Base-by-base conservation (phyloP, 1,284 basidiomycete species). In the Pyrrhoderma noxium region DNA sequence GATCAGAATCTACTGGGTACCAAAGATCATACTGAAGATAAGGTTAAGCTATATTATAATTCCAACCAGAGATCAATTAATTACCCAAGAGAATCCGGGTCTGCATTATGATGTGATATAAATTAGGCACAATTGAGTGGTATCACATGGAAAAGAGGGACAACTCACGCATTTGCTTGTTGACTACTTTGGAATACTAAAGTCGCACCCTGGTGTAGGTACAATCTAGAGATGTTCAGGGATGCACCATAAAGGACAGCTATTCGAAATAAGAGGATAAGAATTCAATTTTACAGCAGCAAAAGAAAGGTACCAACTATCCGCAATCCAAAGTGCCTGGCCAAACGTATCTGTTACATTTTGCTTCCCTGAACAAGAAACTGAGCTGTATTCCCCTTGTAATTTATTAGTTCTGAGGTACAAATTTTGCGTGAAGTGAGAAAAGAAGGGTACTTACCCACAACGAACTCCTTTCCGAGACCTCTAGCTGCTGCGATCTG, bases 321-420 rank as follows among this genome's bases (percentile, higher is more conserved):
- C 65, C 1, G 65, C 62, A 2, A 65, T 57, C 67, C 67, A 69
- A 9, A 69, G 59, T 0, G 66, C 67, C 48, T 67, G 66, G 14
- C 65, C 67, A 50, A 64, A 69, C 1, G 66, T 67, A 54, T 69
- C 61, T 7, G 67, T 64, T 8, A 69, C 66, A 42, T 67, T 67
- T 47, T 68, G 55, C 54, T 67, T 69, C 8, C 67, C 67, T 8
- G 66, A 67, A 52, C 67, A 69, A 1, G 64, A 65, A 13, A 69
- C 64, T 3, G 64, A 66, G 51, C 62, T 65, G 45, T 62, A 69
- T 46, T 69, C 67, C 16, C 53, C 53, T 54, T 18, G 8, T 16
- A 16, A 2, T 22, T 45, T 22, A 13, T 9, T 13, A 40, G 14
- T 40, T 40, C 35, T 36, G 9, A n/a, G 35, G 9, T 36, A 9